Base-by-base conservation (phyloP, 306 rosid genomes). In the Pyrus communis region DNA sequence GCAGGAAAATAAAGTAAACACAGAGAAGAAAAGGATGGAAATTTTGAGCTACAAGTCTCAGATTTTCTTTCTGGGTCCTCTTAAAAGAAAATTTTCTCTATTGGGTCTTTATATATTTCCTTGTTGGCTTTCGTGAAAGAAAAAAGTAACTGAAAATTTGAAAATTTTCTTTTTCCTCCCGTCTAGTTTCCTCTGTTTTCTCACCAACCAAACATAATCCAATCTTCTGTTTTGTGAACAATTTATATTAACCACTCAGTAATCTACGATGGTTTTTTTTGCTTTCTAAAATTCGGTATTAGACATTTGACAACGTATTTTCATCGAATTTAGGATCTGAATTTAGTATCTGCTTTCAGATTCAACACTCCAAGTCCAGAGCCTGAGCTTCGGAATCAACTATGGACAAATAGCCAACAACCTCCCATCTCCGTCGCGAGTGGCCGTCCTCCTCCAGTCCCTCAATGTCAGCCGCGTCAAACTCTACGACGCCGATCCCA, bases 401-500 rank as follows among this genome's bases (percentile, higher is more conserved):
- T 91, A 91, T 38, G 98, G 98, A 52, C 94, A 91, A 52, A 89
- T 87, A 66, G 97, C 94, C n/a, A 80, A 86, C 82, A 86, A 91
- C 75, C 90, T 93, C 3, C 98, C 98, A 2, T 78, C 93, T 17
- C 93, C 89, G 0, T 73, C 97, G 7, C 78, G 83, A 1, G 98
- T 93, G 0, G 62, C 88, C 19, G 8, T 18, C 52, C 97, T 93
- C 17, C 85, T 93, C 81, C 79, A 77, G 49, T 82, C 91, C 10
- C 82, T 91, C 54, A 93, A 88, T 65, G 84, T 91, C 30, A 90
- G 81, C 12, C 85, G 90, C 77, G 87, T 93, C 45, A 93, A 93
- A 78, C 90, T 93, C 75, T 93, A 93, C 78, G 98, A 93, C 59
- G 93, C 97, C 25, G 98, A 93, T 71, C 96, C 98, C 9, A 87